Conservation (phyloP, 805 yeast species). For the Suhomyces prunicola region DNA sequence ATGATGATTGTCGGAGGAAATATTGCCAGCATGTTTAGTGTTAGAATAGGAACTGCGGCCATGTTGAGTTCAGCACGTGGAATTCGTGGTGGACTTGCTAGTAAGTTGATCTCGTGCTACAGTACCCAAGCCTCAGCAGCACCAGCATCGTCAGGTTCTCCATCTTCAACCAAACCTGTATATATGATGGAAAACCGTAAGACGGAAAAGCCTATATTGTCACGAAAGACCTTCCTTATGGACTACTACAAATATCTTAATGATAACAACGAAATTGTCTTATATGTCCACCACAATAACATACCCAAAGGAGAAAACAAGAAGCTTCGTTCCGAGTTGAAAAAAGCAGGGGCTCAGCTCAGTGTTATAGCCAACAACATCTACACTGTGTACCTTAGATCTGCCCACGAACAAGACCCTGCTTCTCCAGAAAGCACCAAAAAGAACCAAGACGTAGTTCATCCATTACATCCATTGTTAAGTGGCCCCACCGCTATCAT, state of each 20-base stretch:
- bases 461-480: constrained; percentile 69
- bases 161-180: constrained; percentile 2
- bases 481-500: constrained; percentile 86
- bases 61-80: background rate
- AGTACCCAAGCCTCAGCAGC: constrained; percentile 3
- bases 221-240: constrained; percentile 83
- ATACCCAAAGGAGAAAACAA: constrained; percentile 67
- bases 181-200: constrained; percentile 21
- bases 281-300: constrained; percentile 85
- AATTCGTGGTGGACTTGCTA: background rate
- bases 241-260: constrained; percentile 75
- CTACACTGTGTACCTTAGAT: constrained; percentile 73
- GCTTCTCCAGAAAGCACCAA: constrained; percentile 53
- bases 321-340: constrained; percentile 57
- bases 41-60: background rate
- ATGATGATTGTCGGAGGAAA: background rate
- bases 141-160: background rate
- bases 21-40: background rate
- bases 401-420: constrained; percentile 70
- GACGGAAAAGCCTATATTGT: constrained; percentile 60
- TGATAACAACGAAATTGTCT: constrained; percentile 63
- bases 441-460: constrained; percentile 44
- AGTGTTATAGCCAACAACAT: constrained; percentile 66
- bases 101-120: background rate
- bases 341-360: constrained; percentile 63